These are phyloP conservation scores for Ampelocalamus luodianensis DNA, from an alignment of 176 grass and related monocot species.

Conservation along the genomic window DNA sequence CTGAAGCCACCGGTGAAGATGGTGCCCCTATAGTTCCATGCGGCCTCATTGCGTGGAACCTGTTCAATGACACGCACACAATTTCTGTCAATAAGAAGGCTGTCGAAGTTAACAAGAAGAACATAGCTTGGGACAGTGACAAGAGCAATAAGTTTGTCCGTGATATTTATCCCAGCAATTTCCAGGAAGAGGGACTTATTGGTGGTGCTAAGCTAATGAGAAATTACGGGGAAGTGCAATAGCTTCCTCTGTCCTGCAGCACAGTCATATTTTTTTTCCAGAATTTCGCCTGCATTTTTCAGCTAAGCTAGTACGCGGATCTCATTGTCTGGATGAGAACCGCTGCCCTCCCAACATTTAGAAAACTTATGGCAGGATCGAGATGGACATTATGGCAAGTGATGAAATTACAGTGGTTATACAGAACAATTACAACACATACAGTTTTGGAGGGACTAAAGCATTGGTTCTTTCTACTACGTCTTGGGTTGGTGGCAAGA, in stretches of 20 bases:
- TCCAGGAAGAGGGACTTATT: slow-evolving; percentile 65
- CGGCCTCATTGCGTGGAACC: slow-evolving; percentile 91
- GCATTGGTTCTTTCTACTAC: slow-evolving; percentile 86
- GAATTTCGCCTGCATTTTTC: not conserved
- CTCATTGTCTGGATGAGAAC: slow-evolving; percentile 96
- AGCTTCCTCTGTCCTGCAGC: not conserved
- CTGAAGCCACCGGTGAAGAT: slow-evolving; percentile 55
- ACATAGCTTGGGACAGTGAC: slow-evolving; percentile 96
- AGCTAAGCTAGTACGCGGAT: slow-evolving; percentile 92
- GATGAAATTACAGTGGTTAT: slow-evolving; percentile 81
- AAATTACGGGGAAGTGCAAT: slow-evolving; percentile 66
- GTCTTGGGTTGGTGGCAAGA: slow-evolving; percentile 84
- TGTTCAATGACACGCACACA: slow-evolving; percentile 89
- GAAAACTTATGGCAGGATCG: slow-evolving; percentile 93
- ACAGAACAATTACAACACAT: slow-evolving; percentile 97
- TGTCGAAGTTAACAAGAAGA: slow-evolving; percentile 76
- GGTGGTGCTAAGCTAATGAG: slow-evolving; percentile 73
- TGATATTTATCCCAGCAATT: slow-evolving; percentile 81
- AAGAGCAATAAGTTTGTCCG: slow-evolving; percentile 71
- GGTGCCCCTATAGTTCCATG: slow-evolving; percentile 77
- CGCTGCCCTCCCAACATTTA: slow-evolving; percentile 73
- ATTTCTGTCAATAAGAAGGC: slow-evolving; percentile 63
- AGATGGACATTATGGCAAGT: slow-evolving; percentile 63
- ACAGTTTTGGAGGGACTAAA: slow-evolving; percentile 84
- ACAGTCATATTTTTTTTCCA: too few relatives aligned